phyloP scores from a whole-genome alignment of 164 flowering plant genomes.

The Protea cynaroides region DNA sequence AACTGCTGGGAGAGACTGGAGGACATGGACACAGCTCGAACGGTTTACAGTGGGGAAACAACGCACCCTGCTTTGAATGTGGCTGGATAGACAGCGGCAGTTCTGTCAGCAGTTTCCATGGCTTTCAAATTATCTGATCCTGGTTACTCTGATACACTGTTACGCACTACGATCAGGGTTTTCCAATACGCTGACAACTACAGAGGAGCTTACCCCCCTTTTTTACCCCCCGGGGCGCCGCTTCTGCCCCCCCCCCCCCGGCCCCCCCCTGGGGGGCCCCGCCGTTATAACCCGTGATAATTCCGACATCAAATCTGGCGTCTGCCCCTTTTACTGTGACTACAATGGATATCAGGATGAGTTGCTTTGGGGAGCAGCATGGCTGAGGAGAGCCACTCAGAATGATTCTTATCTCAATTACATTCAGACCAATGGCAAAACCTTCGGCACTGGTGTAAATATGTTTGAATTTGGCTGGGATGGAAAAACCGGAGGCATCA shows the following conservation, averaged over 20 bases:
- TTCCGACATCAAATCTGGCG: conserved; percentile 54
- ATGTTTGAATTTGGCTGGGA: conserved; percentile 96
- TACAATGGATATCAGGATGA: conserved; percentile 98
- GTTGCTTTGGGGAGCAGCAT: conserved; percentile 95
- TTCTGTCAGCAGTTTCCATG: conserved; percentile 84
- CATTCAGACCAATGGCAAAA: conserved; percentile 69
- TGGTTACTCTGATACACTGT: conserved; percentile 60
- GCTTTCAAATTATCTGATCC: conserved; percentile 72
- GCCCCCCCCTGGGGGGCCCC: no score
- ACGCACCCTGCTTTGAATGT: conserved; percentile 83
- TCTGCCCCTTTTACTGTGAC: conserved; percentile 92
- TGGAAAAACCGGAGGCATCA: conserved; percentile 91
- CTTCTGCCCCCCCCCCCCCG: no score
- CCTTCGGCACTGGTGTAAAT: conserved; percentile 82
- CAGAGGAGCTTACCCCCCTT: conserved; percentile 91
- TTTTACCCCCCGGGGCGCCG: no score
- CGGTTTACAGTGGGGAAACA: conserved; percentile 69
- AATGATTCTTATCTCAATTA: conserved; percentile 57
- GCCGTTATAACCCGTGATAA: no score
- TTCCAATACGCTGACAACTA: conserved; percentile 74
- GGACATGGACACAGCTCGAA: conserved; percentile 92
- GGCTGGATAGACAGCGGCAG: conserved; percentile 94
- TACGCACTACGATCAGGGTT: conserved; percentile 45
- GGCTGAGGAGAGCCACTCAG: conserved; percentile 76
- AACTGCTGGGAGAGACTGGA: conserved; percentile 98